Conservation (phyloP, 352 stramenopile species). For the Pythium dissotocum region DNA sequence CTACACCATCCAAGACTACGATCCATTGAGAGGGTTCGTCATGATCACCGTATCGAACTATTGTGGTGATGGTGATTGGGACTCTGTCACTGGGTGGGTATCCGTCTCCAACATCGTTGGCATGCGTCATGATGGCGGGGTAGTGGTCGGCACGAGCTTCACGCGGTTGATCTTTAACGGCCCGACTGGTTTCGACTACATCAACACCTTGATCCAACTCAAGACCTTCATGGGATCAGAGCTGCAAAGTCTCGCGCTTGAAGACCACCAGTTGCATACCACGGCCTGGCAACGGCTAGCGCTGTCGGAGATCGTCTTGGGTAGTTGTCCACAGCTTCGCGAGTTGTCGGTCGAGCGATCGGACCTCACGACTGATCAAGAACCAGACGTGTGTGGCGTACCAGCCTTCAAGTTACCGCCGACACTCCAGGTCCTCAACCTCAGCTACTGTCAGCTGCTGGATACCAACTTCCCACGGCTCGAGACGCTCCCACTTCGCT, state of each 20-base stretch:
- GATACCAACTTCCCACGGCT: not conserved
- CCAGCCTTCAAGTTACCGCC: not conserved
- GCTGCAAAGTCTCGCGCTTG: not conserved
- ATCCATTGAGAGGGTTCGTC: not conserved
- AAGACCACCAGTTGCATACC: not conserved
- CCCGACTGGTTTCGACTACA: not conserved
- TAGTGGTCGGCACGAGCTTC: constrained; percentile 1
- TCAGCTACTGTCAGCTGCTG: not conserved
- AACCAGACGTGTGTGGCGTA: not conserved
- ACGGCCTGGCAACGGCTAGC: not conserved
- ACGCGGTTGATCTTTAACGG: not conserved
- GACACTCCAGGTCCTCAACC: not conserved
- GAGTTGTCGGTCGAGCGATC: not conserved
- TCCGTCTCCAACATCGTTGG: not conserved
- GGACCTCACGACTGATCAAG: not conserved
- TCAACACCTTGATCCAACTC: not conserved
- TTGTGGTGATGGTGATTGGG: not conserved
- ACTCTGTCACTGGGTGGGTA: not conserved
- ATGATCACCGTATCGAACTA: not conserved
- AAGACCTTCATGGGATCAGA: not conserved
- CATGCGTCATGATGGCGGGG: not conserved
- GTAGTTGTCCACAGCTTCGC: not conserved
- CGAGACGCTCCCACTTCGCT: not conserved
- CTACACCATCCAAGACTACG: not conserved
- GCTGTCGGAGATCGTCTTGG: not conserved